A percentile compares a stretch with the other conserved stretches of the same genome.
phyloP scores from a whole-genome alignment of 2,329 filamentous ascomycete species.

The Iodosphaeria phyllophila region DNA sequence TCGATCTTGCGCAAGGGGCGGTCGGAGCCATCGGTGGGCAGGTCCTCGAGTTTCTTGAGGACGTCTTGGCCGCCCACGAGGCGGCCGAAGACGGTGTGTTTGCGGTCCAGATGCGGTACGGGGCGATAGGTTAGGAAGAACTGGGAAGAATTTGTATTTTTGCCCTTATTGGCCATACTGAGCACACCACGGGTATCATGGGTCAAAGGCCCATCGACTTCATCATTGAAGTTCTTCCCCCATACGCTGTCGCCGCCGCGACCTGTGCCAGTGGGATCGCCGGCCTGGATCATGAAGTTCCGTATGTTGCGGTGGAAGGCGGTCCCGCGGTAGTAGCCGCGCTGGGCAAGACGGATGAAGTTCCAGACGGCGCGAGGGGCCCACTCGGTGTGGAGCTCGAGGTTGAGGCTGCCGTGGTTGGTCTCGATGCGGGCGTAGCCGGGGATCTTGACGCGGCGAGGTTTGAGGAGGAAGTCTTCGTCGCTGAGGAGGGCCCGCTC shows the following conservation, averaged over 20 bases:
- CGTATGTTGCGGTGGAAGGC: constrained; percentile 86
- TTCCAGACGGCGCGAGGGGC: constrained; percentile 95
- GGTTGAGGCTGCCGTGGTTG: constrained; percentile 63
- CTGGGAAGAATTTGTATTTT: constrained; percentile 90
- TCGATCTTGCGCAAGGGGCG: constrained; percentile 59
- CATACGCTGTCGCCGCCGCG: constrained; percentile 80
- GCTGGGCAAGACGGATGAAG: constrained; percentile 73
- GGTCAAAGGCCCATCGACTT: constrained; percentile 76
- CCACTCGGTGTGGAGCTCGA: constrained; percentile 80
- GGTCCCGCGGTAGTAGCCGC: constrained; percentile 74
- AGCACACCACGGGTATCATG: constrained; percentile 66
- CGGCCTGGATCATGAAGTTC: constrained; percentile 96
- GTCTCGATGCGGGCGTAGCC: constrained; percentile 86
- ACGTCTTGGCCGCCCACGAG: constrained; percentile 61
- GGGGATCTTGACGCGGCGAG: constrained; percentile 71
- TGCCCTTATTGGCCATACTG: constrained; percentile 97
- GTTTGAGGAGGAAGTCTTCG: constrained; percentile 93
- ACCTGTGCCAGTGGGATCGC: constrained; percentile 83
- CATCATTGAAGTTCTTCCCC: constrained; percentile 88
- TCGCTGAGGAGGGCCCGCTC: constrained; percentile 76
- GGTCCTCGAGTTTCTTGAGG: constrained; percentile 58
- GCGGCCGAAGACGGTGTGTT: constrained; percentile 91
- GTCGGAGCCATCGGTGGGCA: constrained; percentile 56
- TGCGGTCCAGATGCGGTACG: constrained; percentile 72
- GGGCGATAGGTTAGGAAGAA: constrained; percentile 87